phyloP scores from a whole-genome alignment of 148 eudicot genomes.

The Agrostemma githago region DNA sequence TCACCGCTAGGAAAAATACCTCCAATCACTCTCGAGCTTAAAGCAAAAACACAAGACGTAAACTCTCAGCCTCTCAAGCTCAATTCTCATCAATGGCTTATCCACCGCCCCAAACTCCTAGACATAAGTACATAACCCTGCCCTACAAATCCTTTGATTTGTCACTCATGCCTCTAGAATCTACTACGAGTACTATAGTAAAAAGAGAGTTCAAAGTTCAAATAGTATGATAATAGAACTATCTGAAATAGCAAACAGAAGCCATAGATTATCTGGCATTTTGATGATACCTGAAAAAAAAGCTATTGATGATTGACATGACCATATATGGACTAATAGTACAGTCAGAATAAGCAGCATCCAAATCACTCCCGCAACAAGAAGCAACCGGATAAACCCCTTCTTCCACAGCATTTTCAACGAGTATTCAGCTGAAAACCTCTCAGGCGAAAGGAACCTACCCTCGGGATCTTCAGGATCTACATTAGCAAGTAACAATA shows the following conservation, averaged over 20 bases:
- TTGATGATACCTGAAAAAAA: slow-evolving; percentile 77
- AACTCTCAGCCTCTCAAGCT: background rate
- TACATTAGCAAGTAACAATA: slow-evolving; percentile 31
- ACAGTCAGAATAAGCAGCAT: slow-evolving; percentile 73
- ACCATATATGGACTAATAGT: slow-evolving; percentile 75
- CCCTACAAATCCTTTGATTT: too few species aligned
- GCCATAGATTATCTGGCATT: background rate
- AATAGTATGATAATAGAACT: background rate
- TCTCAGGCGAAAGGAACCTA: slow-evolving; percentile 40
- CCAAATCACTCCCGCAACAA: slow-evolving; percentile 87
- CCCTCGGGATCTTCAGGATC: slow-evolving; percentile 42
- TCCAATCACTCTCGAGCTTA: background rate
- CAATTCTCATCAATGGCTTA: background rate
- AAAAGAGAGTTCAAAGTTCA: slow-evolving; percentile 9
- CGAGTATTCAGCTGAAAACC: slow-evolving; percentile 44
- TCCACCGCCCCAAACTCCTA: background rate
- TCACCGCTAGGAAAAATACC: background rate
- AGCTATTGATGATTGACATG: slow-evolving; percentile 84
- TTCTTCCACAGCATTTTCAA: slow-evolving; percentile 71
- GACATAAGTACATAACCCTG: too few species aligned
- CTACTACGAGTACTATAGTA: background rate
- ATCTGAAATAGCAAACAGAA: background rate
- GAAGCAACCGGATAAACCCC: slow-evolving; percentile 75
- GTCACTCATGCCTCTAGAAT: background rate
- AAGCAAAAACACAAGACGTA: background rate